Conservation (phyloP, 2,329 filamentous ascomycete genomes). For the Hyphodiscus sp. region DNA sequence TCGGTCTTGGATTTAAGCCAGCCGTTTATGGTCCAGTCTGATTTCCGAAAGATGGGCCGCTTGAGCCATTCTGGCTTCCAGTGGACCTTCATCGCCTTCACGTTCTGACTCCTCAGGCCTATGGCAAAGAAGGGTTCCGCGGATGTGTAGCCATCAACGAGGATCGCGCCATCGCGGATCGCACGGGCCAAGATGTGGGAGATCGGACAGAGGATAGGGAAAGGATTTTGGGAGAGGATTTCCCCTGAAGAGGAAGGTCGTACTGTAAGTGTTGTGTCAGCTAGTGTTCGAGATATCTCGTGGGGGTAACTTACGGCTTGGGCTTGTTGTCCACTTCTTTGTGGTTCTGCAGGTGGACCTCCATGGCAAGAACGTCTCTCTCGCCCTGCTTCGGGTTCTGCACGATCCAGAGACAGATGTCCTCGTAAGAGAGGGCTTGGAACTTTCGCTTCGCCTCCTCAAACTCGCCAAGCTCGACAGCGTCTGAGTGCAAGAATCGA, state of each 20-base stretch:
- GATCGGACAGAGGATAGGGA: constrained; percentile 21
- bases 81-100: constrained; percentile 14
- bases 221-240: too few relatives aligned
- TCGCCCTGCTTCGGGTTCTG: constrained; percentile 14
- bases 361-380: constrained; percentile 19
- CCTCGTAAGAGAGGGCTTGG: constrained; percentile 19
- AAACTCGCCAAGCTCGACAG: constrained; percentile 4
- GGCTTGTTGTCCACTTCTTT: constrained; percentile 23
- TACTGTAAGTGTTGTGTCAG: constrained; percentile 16
- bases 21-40: constrained; percentile 1
- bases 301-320: constrained; percentile 14
- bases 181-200: constrained; percentile 14
- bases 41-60: constrained; percentile 16
- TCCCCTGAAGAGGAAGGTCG: constrained; percentile 20
- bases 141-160: constrained; percentile 15
- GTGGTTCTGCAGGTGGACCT: constrained; percentile 18
- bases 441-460: constrained; percentile 9
- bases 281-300: background rate
- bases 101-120: constrained; percentile 6
- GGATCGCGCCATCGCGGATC: constrained; percentile 15
- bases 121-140: constrained; percentile 18
- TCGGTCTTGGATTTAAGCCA: constrained; percentile 19
- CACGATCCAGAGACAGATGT: constrained; percentile 20
- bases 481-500: background rate
- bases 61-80: constrained; percentile 20